These are phyloP conservation scores for Mycoemilia scoparia DNA, from an alignment of 192 early-diverging fungal species.

Conservation along the genomic window DNA sequence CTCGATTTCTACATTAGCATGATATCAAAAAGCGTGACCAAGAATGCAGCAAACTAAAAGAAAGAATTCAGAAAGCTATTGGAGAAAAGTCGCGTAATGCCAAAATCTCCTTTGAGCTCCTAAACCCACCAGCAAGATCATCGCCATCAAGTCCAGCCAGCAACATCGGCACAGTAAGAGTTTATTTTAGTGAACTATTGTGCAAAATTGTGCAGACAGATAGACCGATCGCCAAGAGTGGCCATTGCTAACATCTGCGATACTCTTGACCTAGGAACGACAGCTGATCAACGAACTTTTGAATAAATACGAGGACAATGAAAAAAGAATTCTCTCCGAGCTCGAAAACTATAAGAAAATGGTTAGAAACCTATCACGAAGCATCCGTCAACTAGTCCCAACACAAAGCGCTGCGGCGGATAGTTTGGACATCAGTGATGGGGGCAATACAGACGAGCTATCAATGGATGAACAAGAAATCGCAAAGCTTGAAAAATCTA, in stretches of 20 bases:
- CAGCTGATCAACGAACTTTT: conserved; percentile 14
- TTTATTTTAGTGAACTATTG: no score
- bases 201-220: no score
- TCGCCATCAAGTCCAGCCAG: no score
- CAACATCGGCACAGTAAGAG: no score
- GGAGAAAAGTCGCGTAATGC: conserved; percentile 15
- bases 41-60: conserved; percentile 13
- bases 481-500: conserved; percentile 5
- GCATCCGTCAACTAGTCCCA: neutral
- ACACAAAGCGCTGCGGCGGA: conserved; percentile 1
- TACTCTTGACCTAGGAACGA: conserved; percentile 5
- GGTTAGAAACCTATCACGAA: conserved; percentile 8
- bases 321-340: conserved; percentile 3
- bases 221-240: conserved; percentile 11
- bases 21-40: conserved; percentile 27
- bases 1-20: conserved; percentile 3
- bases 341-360: conserved; percentile 10
- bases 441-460: neutral
- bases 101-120: conserved; percentile 12
- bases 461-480: conserved; percentile 1
- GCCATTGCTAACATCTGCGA: conserved; percentile 4
- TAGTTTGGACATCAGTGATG: conserved; percentile 2
- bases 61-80: conserved; percentile 24
- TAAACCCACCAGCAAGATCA: conserved; percentile 13
- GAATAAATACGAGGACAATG: conserved; percentile 10